These are phyloP conservation scores for Peronosclerospora sorghi DNA, from an alignment of 352 stramenopile genomes.

Conservation along the genomic window DNA sequence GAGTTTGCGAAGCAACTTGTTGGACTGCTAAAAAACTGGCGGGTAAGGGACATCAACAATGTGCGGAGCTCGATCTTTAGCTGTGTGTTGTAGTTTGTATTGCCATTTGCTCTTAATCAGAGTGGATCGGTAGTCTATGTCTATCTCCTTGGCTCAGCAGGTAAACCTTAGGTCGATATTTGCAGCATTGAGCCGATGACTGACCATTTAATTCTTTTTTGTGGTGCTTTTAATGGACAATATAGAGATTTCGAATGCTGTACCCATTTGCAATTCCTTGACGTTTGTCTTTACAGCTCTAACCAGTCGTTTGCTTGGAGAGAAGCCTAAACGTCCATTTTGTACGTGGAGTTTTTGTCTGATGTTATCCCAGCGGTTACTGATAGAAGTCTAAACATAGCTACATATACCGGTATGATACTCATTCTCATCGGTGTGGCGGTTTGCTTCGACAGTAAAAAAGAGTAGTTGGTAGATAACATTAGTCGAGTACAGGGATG, in stretches of 20 bases:
- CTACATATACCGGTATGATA: conserved; percentile 49
- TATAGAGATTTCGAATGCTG: conserved; percentile 72
- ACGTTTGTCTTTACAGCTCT: conserved; percentile 84
- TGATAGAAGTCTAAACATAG: no score
- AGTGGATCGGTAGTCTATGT: conserved; percentile 76
- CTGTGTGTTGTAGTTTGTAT: conserved; percentile 42
- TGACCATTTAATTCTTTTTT: neutral
- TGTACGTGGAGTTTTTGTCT: conserved; percentile 30
- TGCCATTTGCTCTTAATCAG: conserved; percentile 78
- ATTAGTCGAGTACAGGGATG: no score
- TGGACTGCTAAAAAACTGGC: conserved; percentile 58
- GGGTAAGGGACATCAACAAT: conserved; percentile 21
- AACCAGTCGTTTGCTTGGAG: conserved; percentile 61
- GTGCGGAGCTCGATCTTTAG: neutral
- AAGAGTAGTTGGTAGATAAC: neutral
- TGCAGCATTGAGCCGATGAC: neutral
- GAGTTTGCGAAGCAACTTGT: conserved; percentile 41
- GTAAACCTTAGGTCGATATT: conserved; percentile 19
- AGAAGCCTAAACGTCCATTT: conserved; percentile 48
- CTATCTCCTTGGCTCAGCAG: conserved; percentile 59
- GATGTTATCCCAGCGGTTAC: neutral
- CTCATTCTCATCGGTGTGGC: conserved; percentile 49
- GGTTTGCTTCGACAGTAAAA: conserved; percentile 63
- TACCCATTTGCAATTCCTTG: conserved; percentile 85
- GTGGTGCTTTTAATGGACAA: neutral